A percentile compares a stretch with the other conserved stretches of the same genome.
Conservation (phyloP, 2,329 filamentous ascomycete genomes). For the Fusarium coicis region DNA sequence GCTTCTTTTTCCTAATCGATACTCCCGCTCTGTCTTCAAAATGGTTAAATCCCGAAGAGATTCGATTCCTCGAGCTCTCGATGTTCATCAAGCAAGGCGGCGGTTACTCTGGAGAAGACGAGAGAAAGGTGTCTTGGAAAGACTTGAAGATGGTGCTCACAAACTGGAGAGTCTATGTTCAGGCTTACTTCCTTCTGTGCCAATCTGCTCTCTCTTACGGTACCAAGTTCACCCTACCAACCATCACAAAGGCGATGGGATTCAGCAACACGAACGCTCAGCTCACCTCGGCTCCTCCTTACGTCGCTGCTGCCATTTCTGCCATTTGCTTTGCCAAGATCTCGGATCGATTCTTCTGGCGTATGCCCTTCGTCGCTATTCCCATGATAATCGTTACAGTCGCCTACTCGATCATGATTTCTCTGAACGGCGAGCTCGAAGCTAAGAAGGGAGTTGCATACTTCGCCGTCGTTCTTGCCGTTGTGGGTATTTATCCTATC, state of each 20-base stretch:
- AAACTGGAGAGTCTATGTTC: constrained; percentile 47
- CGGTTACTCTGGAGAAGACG: constrained; percentile 28
- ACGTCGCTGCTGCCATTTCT: constrained; percentile 69
- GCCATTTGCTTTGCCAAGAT: constrained; percentile 72
- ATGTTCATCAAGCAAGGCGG: constrained; percentile 50
- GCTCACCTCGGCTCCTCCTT: constrained; percentile 66
- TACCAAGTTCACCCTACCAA: constrained; percentile 43
- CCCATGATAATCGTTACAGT: constrained; percentile 35
- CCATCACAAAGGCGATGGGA: constrained; percentile 41
- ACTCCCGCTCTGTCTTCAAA: constrained; percentile 48
- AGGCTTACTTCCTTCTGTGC: constrained; percentile 45
- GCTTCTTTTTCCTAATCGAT: constrained; percentile 60
- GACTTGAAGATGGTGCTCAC: constrained; percentile 44
- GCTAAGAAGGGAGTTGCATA: constrained; percentile 36
- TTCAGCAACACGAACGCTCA: constrained; percentile 44
- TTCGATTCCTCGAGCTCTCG: constrained; percentile 41
- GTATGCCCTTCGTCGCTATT: constrained; percentile 40
- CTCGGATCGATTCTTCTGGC: constrained; percentile 68
- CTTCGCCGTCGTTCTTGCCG: constrained; percentile 35
- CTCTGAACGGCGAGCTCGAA: constrained; percentile 29
- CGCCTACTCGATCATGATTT: constrained; percentile 38
- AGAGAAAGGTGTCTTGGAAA: constrained; percentile 33
- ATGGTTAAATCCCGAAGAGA: constrained; percentile 48
- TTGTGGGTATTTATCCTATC: constrained; percentile 38
- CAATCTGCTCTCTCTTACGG: constrained; percentile 44